Conservation (phyloP, 23 red algal species). For the Gracilaria domingensis region DNA sequence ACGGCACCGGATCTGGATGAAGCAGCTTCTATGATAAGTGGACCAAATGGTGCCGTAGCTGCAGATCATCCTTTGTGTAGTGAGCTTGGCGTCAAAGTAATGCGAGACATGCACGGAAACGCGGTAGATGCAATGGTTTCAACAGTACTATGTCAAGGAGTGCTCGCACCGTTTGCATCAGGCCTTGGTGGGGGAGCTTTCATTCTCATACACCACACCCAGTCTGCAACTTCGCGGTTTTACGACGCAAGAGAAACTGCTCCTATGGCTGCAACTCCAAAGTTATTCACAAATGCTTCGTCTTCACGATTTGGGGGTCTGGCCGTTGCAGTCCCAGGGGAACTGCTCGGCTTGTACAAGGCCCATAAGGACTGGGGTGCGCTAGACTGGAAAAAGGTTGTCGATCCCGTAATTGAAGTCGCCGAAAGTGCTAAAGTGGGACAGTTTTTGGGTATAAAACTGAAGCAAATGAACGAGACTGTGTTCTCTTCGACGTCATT, state of each 20-base stretch:
- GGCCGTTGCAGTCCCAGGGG: constrained; percentile 91
- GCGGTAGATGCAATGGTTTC: constrained; percentile 93
- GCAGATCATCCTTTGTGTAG: constrained; percentile 85
- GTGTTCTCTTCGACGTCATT: constrained; percentile 75
- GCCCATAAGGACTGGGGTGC: constrained; percentile 73
- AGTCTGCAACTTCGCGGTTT: constrained; percentile 39
- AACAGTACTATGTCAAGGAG: constrained; percentile 91
- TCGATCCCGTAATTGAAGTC: constrained; percentile 65
- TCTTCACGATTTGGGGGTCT: constrained; percentile 69
- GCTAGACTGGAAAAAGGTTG: constrained; percentile 80
- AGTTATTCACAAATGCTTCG: constrained; percentile 24
- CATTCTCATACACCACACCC: constrained; percentile 64
- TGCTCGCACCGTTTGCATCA: constrained; percentile 91
- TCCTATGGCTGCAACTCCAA: constrained; percentile 59
- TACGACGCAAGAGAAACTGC: constrained; percentile 93
- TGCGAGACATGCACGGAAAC: constrained; percentile 83
- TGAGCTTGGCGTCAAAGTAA: constrained; percentile 78
- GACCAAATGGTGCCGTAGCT: constrained; percentile 85
- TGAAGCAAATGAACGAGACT: constrained; percentile 76
- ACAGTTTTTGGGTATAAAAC: constrained; percentile 68
- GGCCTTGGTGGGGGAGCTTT: constrained; percentile 92
- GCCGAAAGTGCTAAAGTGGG: constrained; percentile 82
- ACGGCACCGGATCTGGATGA: constrained; percentile 59
- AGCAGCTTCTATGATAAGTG: constrained; percentile 55
- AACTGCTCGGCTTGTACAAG: constrained; percentile 81